Percentiles rank a stretch among this genome's conserved stretches.
Conservation (phyloP, 192 early-diverging fungal species). For the Geosiphon pyriformis region DNA sequence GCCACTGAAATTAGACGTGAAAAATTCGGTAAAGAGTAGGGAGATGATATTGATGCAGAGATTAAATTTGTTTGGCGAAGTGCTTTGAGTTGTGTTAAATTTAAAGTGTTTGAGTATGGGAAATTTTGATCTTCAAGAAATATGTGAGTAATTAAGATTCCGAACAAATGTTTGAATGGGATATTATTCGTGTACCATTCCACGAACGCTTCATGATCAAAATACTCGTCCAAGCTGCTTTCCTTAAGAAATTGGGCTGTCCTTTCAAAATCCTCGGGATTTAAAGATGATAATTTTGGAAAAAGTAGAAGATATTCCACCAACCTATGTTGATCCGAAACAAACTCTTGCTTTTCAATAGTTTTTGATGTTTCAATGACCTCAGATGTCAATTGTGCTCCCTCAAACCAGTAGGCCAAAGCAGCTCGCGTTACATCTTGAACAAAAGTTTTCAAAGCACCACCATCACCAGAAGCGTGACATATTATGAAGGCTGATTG, state of each 20-base stretch:
- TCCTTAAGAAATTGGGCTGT: constrained; percentile 2
- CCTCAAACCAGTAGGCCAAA: constrained; percentile 15
- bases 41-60: not conserved
- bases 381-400: not conserved
- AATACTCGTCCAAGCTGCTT: not conserved
- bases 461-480: not conserved
- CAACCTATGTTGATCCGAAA: not conserved
- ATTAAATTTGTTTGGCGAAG: not conserved
- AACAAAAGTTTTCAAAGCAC: constrained; percentile 1
- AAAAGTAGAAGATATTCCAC: constrained; percentile 3
- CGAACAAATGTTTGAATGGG: constrained; percentile 8
- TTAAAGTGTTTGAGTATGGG: not conserved
- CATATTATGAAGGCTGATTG: constrained; percentile 1
- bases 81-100: too few species aligned
- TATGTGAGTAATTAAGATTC: not conserved
- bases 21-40: constrained; percentile 7
- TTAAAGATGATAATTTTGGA: not conserved
- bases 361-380: not conserved
- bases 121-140: too few species aligned
- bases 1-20: constrained; percentile 1
- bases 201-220: not conserved
- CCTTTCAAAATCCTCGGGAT: constrained; percentile 3
- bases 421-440: not conserved
- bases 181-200: constrained; percentile 20
- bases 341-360: not conserved